Base-by-base conservation (phyloP, 2,329 filamentous ascomycete species). In the Bimuria novae-zelandiae region DNA sequence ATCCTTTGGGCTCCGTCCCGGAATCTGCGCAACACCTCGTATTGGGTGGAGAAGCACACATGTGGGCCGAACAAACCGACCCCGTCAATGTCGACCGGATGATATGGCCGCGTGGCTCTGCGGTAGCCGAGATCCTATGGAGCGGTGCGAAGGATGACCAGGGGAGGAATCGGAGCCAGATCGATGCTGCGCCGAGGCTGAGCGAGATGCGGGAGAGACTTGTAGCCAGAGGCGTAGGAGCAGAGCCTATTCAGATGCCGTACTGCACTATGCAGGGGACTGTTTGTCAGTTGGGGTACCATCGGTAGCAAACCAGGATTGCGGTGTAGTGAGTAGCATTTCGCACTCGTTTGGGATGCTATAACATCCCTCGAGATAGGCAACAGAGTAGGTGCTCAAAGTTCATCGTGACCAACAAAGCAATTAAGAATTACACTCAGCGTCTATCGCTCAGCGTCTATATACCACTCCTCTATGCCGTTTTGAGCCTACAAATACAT, bases 31-130 rank as follows among this genome's bases (percentile, higher is more conserved):
- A 84, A 22, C 80, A 87, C 66, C 81, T 90, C 11, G 87, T 96
- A 2, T 72, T 94, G 7, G 92, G 92, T 39, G 92, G 90, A 22
- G 92, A 96, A 76, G 84, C 88, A 14, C 88, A 89, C 51, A 83
- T 91, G 52, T 96, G 90, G 90, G 83, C 82, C 58, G 92, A 96
- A 69, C 82, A 85, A 76, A 88, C 87, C 6, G 92, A 96, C 72
- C 75, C 84, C 3, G 76, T 84, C n/a, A 92, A 87, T 69, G 71
- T 96, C 12, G 90, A 96, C 75, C 77, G 77, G 30, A 84, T 89
- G 72, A 75, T 93, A 7, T 96, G 90, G 91, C 90, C 91, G 7
- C 81, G 91, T 5, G 85, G 84, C 1, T 83, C 82, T 46, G 90
- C 89, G 0, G 89, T 87, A 0, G 89, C 83, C 22, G 91, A 95